A percentile compares a stretch with the other conserved stretches of the same genome.
Conservation (phyloP, 345 rosid species). For the Arabis hirsuta region DNA sequence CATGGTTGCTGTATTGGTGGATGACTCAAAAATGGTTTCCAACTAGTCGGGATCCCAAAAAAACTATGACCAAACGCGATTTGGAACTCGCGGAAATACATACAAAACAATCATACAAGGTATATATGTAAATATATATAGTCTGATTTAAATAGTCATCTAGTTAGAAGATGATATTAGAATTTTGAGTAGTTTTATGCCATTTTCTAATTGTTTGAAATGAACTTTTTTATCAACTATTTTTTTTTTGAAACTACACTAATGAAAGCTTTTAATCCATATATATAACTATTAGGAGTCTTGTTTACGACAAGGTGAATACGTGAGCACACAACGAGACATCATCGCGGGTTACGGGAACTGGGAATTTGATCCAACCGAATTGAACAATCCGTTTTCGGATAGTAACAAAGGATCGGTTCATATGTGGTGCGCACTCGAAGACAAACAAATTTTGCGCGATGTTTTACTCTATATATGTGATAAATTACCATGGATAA, state of each 20-base stretch:
- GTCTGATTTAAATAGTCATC: neutral
- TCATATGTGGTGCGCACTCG: conserved; percentile 74
- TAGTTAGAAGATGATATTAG: neutral
- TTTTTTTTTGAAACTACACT: neutral
- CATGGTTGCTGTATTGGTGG: conserved; percentile 90
- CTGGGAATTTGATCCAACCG: conserved; percentile 83
- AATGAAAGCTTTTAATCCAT: neutral
- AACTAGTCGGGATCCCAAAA: conserved; percentile 49
- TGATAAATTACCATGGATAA: conserved; percentile 73
- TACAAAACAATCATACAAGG: conserved; percentile 46
- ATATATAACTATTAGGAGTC: conserved; percentile 47
- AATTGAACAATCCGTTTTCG: conserved; percentile 62
- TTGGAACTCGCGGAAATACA: conserved; percentile 49
- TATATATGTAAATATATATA: conserved; percentile 43
- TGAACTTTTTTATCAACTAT: neutral
- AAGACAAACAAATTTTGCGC: conserved; percentile 61
- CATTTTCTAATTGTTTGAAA: neutral
- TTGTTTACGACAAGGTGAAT: conserved; percentile 64
- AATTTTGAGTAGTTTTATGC: neutral
- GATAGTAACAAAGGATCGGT: conserved; percentile 52
- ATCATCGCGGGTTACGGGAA: conserved; percentile 54
- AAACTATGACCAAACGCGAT: conserved; percentile 48
- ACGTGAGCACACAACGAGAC: conserved; percentile 63
- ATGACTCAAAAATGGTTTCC: conserved; percentile 88
- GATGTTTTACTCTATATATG: conserved; percentile 53